phyloP scores from a whole-genome alignment of 1,284 basidiomycete species.

The Sporisorium exsertum region DNA sequence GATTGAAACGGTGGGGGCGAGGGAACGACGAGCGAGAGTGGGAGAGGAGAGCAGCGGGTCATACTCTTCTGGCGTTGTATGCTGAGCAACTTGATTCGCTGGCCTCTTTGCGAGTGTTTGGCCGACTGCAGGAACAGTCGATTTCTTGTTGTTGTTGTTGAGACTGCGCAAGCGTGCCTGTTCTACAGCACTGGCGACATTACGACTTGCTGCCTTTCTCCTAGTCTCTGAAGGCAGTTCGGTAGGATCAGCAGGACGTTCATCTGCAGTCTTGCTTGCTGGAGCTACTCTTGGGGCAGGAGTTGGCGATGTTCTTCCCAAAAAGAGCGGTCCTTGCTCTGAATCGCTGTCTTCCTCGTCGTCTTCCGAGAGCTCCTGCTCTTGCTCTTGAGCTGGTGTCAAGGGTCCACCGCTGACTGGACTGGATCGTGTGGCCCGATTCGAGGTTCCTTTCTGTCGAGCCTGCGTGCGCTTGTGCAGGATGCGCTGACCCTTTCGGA shows the following conservation, averaged over 20 bases:
- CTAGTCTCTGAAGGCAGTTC: constrained; percentile 45
- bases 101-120: not conserved
- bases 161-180: constrained; percentile 33
- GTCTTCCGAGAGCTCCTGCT: not conserved
- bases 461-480: constrained; percentile 32
- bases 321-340: constrained; percentile 19
- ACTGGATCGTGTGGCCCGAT: not conserved
- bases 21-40: constrained; percentile 7
- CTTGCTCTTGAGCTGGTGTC: not conserved
- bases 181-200: constrained; percentile 38
- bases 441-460: constrained; percentile 16
- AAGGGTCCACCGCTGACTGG: not conserved
- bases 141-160: not conserved
- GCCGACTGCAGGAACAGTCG: not conserved
- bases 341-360: not conserved
- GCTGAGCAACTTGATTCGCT: not conserved
- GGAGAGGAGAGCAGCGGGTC: constrained; percentile 26
- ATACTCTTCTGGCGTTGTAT: constrained; percentile 19
- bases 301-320: constrained; percentile 24
- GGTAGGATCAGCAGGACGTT: constrained; percentile 24
- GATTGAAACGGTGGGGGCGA: not conserved
- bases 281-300: constrained; percentile 11
- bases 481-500: constrained; percentile 50
- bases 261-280: not conserved
- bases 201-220: constrained; percentile 36